Base-by-base conservation (phyloP, 2,329 filamentous ascomycete genomes). In the Neophaeococcomyces mojaviensis region DNA sequence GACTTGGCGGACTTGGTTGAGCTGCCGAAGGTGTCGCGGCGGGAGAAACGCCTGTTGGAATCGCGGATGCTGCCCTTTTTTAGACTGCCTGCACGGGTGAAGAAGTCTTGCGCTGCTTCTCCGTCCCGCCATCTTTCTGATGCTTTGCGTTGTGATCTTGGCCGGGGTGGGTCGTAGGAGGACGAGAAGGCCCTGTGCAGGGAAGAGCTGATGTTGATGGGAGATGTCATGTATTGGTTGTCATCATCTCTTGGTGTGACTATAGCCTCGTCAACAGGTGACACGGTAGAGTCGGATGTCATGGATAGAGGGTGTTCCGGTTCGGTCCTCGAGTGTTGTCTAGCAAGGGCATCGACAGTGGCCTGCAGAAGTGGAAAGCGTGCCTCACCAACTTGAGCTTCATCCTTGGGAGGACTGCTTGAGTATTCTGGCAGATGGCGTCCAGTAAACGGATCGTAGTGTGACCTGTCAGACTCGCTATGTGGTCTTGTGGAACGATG, bases 1-100 rank as follows among this genome's bases (percentile, higher is more conserved):
- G 77, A 80, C 59, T 75, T 76, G 45, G 72, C 74, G 19, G 61
- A 73, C 55, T 55, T 61, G 18, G 69, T 72, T 4, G 75, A 76
- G 35, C 53, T 50, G 24, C 24, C 24, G 3, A 48, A 48, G 6
- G 54, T 53, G 32, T 56, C 52, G 13, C 52, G 50, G 9, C 55
- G 52, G 13, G 47, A 51, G n/a, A 46, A 34, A 8, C 53, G 55
- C 10, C 49, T 32, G 2, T 39, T 45, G 22, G 50, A 39, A 26
- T 53, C 48, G 20, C 46, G 46, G 41, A 48, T 47, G 18, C 52
- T 54, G 33, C 41, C 24, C 19, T 51, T 53, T 28, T 50, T 52
- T 19, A 57, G 37, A 48, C 54, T 57, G 15, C 55, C 55, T 9
- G 55, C 52, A 22, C 54, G 47, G 5, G 54, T 42, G 34, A 57